phyloP scores from a whole-genome alignment of 371 early-diverging fungal species.

The Capillidium heterosporum region DNA sequence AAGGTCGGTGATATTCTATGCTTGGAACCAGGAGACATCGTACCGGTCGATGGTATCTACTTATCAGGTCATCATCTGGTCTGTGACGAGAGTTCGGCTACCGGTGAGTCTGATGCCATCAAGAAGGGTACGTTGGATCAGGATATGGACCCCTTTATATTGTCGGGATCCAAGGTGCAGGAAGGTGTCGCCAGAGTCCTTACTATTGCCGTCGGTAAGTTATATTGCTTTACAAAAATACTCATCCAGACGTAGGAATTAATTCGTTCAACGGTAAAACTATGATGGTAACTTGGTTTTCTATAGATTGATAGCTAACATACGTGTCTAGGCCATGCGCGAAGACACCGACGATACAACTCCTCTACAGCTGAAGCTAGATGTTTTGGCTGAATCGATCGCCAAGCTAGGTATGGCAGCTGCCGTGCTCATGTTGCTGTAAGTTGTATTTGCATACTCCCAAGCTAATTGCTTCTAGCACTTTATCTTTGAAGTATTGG shows the following conservation, averaged over 20 bases:
- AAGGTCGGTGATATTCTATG: constrained; percentile 77
- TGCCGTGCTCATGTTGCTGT: constrained; percentile 36
- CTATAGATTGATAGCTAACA: background rate
- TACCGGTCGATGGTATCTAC: constrained; percentile 79
- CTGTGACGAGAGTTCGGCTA: constrained; percentile 82
- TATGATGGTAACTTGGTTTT: constrained; percentile 28
- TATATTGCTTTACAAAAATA: background rate
- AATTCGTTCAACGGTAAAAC: constrained; percentile 58
- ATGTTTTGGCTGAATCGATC: constrained; percentile 43
- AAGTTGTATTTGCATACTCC: background rate
- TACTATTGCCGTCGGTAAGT: constrained; percentile 30
- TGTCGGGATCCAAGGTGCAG: constrained; percentile 50
- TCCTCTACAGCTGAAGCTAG: constrained; percentile 48
- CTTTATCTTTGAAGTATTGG: constrained; percentile 1
- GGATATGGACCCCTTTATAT: constrained; percentile 37
- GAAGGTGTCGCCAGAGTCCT: constrained; percentile 58
- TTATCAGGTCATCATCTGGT: constrained; percentile 62
- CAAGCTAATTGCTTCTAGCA: background rate
- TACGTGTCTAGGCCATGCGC: constrained; percentile 3
- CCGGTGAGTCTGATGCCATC: constrained; percentile 83
- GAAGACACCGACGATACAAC: constrained; percentile 29
- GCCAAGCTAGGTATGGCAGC: constrained; percentile 47
- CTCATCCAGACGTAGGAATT: constrained; percentile 16
- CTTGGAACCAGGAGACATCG: constrained; percentile 88
- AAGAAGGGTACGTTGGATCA: constrained; percentile 24